Evolutionary conservation across 2,329 filamentous ascomycete species (phyloP), one percentile per base, ranked within the genome.

Genomic region (Helotiales sp.): DNA sequence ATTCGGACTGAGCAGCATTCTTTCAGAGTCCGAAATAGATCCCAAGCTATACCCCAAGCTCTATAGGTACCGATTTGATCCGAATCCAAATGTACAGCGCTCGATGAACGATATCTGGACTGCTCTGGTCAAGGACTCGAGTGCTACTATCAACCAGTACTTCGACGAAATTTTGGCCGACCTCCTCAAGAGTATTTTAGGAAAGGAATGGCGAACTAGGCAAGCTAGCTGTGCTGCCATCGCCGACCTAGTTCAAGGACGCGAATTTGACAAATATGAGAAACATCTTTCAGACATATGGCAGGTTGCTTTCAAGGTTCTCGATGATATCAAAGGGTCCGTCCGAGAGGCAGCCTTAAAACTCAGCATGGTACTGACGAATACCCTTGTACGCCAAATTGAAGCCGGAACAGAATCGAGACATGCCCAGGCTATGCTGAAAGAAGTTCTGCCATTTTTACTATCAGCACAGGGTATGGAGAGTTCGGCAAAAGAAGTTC

Each of bases 31-130:
- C 0, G 86, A 89, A 67, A 86, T 96, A 67, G 97, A 98, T 74
- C 93, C 94, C 0, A 97, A 97, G 78, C 86, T 99, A 17, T 98
- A 97, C 74, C 93, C 94, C 0, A 98, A 97, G 80, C 86, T 99
- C 1, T 99, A 91, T 79, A 88, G 96, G 57, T 99, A 98, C 79
- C 86, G 93, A 59, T 98, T 98, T 69, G 96, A 99, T 78, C 96
- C 96, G 0, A 98, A 97, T 76, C 85, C 89, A 1, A 97, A 97
- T 71, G 96, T 98, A 13, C 93, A 95, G 77, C 86, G 89, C 57
- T 97, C 95, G 0, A 99, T 99, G 96, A 94, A 97, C 65, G 93
- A 96, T 70, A 98, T 99, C 71, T 99, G 96, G 96, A 94, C 92
- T 74, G 91, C 95, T 0, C 82, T 99, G n/a, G 93, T 98, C 63